These are phyloP conservation scores for Cladosporium velox DNA, from an alignment of 2,329 filamentous ascomycete genomes.

Conservation along the genomic window DNA sequence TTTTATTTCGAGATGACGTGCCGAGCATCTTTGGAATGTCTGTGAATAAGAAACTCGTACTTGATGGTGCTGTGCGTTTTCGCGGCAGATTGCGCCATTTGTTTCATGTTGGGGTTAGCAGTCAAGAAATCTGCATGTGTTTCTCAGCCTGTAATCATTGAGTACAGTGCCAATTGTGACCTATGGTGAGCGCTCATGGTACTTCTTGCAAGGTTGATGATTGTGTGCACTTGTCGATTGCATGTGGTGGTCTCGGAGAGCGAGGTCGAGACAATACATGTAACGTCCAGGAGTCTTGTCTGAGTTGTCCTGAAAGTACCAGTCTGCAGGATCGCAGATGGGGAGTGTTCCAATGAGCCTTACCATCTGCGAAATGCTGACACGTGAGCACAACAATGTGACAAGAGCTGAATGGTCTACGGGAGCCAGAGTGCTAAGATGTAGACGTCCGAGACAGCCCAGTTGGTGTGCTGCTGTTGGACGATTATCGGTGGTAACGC, in stretches of 20 bases:
- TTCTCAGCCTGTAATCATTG: not conserved
- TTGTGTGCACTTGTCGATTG: not conserved
- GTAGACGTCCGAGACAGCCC: not conserved
- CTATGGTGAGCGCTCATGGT: not conserved
- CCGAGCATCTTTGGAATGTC: constrained; percentile 8
- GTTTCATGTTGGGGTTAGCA: not conserved
- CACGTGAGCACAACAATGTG: not conserved
- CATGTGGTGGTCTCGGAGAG: not conserved
- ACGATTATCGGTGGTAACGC: not conserved
- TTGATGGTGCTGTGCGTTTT: not conserved
- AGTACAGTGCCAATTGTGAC: not conserved
- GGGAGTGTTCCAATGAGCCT: not conserved
- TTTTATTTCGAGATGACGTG: not conserved
- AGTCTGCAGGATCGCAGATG: no score
- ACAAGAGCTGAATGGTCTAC: not conserved
- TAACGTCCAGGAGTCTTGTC: not conserved
- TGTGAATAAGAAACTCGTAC: not conserved
- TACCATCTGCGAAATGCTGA: not conserved
- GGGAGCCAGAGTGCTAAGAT: not conserved
- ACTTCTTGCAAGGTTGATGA: not conserved
- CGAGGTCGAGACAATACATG: not conserved
- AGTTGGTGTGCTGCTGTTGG: not conserved
- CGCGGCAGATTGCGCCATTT: not conserved
- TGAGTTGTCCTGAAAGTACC: not conserved
- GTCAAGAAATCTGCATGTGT: not conserved